Percentiles rank a stretch among this genome's conserved stretches.
Evolutionary conservation across 1,139 yeast species (phyloP).

Genomic region (Kurtzmaniella quercitrusa): DNA sequence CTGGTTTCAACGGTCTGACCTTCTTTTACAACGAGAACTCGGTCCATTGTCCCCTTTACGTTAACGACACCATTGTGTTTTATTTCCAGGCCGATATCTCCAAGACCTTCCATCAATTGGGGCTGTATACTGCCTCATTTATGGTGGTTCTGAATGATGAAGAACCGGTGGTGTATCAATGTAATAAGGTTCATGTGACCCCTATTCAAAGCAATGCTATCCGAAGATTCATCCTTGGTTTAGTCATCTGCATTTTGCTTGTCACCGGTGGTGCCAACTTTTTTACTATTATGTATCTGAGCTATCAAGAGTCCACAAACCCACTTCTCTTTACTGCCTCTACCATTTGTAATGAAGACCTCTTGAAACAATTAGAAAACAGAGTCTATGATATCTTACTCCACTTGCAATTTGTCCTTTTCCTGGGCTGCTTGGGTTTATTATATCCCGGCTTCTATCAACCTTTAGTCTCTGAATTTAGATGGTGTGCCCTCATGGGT

Average conservation of each 20-base stretch:
- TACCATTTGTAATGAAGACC: conserved; percentile 55
- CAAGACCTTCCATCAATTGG: conserved; percentile 31
- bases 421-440: conserved; percentile 52
- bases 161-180: conserved; percentile 38
- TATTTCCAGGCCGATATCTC: conserved; percentile 37
- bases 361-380: conserved; percentile 56
- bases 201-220: conserved; percentile 37
- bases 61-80: conserved; percentile 35
- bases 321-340: conserved; percentile 57
- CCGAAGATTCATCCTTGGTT: conserved; percentile 32
- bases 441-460: conserved; percentile 64
- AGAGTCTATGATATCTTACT: conserved; percentile 44
- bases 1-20: not conserved
- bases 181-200: conserved; percentile 46
- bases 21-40: conserved; percentile 4
- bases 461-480: conserved; percentile 42
- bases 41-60: conserved; percentile 40
- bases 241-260: conserved; percentile 38
- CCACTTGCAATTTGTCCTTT: conserved; percentile 56
- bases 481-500: conserved; percentile 38
- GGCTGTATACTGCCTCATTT: conserved; percentile 39
- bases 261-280: conserved; percentile 40
- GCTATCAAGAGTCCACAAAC: conserved; percentile 60
- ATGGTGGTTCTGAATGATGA: conserved; percentile 36
- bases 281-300: conserved; percentile 45